phyloP scores from a whole-genome alignment of 2,329 filamentous ascomycete species.

The Xylariaceae sp. region DNA sequence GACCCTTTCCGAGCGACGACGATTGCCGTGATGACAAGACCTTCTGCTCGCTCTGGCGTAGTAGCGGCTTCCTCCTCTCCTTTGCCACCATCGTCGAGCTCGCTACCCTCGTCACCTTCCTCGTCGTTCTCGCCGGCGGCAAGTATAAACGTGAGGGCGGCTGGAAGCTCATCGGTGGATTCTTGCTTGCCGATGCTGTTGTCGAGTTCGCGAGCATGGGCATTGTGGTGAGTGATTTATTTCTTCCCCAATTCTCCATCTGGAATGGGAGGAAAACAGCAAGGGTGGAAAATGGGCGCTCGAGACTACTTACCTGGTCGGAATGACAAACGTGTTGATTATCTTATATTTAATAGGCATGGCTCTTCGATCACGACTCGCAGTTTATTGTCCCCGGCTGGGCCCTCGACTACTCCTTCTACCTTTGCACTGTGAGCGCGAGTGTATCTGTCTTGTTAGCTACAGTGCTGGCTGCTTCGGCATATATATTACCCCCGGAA shows the following conservation, averaged over 20 bases:
- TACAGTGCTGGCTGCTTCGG: constrained; percentile 68
- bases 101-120: constrained; percentile 79
- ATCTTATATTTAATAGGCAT: constrained; percentile 62
- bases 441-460: constrained; percentile 60
- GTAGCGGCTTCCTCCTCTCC: constrained; percentile 84
- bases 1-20: constrained; percentile 69
- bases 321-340: not conserved
- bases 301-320: not conserved
- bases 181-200: constrained; percentile 70
- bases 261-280: not conserved
- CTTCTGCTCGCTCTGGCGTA: constrained; percentile 94
- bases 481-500: constrained; percentile 75
- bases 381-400: constrained; percentile 83
- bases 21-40: constrained; percentile 73
- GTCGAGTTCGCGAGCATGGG: constrained; percentile 79
- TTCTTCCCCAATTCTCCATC: too few relatives aligned
- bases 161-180: constrained; percentile 75
- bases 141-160: constrained; percentile 80
- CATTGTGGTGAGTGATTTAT: constrained; percentile 75
- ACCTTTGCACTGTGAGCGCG: constrained; percentile 68
- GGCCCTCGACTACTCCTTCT: constrained; percentile 80
- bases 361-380: constrained; percentile 81
- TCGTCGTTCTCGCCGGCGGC: constrained; percentile 78
- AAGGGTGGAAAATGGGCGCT: not conserved
- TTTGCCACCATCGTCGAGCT: constrained; percentile 84